Conservation (phyloP, 495 filamentous ascomycete genomes). For the Durotheca rogersii region DNA sequence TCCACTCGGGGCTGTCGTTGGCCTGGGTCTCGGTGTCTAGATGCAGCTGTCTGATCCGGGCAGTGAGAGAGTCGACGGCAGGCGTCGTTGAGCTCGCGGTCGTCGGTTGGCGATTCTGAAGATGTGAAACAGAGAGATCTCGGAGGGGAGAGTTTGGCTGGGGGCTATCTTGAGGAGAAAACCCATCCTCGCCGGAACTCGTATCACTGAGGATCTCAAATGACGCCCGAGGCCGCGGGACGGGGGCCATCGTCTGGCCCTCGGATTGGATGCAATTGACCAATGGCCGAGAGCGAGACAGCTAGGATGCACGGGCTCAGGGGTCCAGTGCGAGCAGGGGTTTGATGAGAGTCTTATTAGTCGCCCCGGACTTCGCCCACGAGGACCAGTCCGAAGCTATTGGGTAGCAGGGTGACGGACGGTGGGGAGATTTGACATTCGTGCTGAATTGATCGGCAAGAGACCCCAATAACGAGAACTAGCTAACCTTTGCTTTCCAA, state of each 20-base stretch:
- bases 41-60: slow-evolving; percentile 35
- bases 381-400: slow-evolving; percentile 12
- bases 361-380: slow-evolving; percentile 3
- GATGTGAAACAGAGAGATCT: slow-evolving; percentile 37
- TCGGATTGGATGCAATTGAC: slow-evolving; percentile 21
- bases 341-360: slow-evolving; percentile 28
- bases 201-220: slow-evolving; percentile 32
- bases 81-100: slow-evolving; percentile 13
- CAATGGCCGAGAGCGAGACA: slow-evolving; percentile 23
- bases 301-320: slow-evolving; percentile 26
- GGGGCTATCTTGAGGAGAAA: slow-evolving; percentile 20
- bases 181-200: slow-evolving; percentile 12
- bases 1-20: slow-evolving; percentile 2
- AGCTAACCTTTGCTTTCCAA: not conserved
- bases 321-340: slow-evolving; percentile 26
- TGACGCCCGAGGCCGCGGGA: slow-evolving; percentile 14
- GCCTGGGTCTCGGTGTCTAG: slow-evolving; percentile 15
- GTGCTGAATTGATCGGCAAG: slow-evolving; percentile 2
- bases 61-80: slow-evolving; percentile 34
- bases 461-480: not conserved
- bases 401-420: slow-evolving; percentile 7
- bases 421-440: slow-evolving; percentile 8
- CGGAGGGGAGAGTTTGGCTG: slow-evolving; percentile 30
- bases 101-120: slow-evolving; percentile 35
- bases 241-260: slow-evolving; percentile 21